phyloP scores from a whole-genome alignment of 1,284 basidiomycete genomes.

The Ceratobasidium sp. region DNA sequence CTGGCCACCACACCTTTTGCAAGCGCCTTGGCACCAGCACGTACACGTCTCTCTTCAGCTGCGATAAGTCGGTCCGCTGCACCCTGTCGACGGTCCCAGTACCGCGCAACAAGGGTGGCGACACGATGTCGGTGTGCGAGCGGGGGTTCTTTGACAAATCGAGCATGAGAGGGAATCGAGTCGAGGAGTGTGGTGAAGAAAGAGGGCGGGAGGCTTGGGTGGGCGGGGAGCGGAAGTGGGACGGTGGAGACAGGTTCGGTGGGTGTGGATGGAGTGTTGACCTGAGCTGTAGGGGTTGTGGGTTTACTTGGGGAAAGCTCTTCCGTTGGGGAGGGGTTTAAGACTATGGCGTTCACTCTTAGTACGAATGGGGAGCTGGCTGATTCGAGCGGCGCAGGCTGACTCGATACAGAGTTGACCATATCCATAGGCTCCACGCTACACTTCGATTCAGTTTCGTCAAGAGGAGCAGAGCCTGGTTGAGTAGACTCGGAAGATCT shows the following conservation, averaged over 20 bases:
- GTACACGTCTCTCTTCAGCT: slow-evolving; percentile 29
- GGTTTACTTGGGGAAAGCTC: background rate
- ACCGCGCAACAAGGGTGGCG: slow-evolving; percentile 26
- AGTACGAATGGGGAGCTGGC: no score
- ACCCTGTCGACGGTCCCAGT: slow-evolving; percentile 37
- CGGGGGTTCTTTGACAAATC: slow-evolving; percentile 19
- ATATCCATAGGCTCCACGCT: background rate
- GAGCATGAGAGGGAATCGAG: slow-evolving; percentile 29
- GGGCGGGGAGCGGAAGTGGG: slow-evolving; percentile 14
- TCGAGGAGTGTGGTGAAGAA: slow-evolving; percentile 6
- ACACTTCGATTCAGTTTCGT: background rate
- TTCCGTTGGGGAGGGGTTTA: no score
- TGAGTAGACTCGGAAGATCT: background rate
- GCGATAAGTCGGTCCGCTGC: slow-evolving; percentile 33
- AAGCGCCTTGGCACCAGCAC: slow-evolving; percentile 34
- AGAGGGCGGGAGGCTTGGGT: slow-evolving; percentile 13
- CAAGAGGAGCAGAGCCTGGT: background rate
- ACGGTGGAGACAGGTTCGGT: background rate
- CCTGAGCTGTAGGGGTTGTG: no score
- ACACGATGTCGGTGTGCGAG: slow-evolving; percentile 20
- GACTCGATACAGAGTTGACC: background rate
- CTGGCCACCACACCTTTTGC: slow-evolving; percentile 70
- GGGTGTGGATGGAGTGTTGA: background rate
- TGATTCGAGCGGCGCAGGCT: background rate
- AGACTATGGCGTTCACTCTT: no score